Evolutionary conservation across 805 yeast species (phyloP), one percentile per base, ranked within the genome.

Genomic region (Torulaspora delbrueckii): DNA sequence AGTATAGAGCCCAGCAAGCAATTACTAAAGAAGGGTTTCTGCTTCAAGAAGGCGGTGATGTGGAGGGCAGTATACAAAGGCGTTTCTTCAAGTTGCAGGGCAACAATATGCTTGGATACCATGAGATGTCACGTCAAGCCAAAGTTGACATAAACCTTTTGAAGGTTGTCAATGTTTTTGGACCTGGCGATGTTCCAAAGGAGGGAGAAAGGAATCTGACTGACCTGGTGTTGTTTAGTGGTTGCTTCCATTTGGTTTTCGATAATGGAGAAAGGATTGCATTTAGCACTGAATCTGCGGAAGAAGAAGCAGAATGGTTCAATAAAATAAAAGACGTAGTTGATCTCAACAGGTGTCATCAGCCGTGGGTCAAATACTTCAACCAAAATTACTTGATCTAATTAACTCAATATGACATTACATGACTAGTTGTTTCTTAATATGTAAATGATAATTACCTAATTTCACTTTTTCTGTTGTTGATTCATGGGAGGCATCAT

Each of bases 11-110:
- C 27, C 74, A 71, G 43, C 58, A 68, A 52, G 39, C 53, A 5
- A 55, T 70, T 14, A 45, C 41, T 1, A 68, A 69, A 57, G 83
- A 84, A 59, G 97, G 97, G 0, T 82, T 71, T 57, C 68, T 91
- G 68, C 79, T 80, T 56, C 98, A 90, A 67, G 87, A 84, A 58
- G 98, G 98, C 14, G 97, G 97, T 8, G 98, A 90, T 67, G 77
- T 93, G 54, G 77, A 74, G 12, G 69, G 73, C 24, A 40, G 58
- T 26, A 79, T 90, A 81, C 78, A 85, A 54, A 77, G 84, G 53
- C 74, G 97, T 46, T 86, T 66, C 67, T 88, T 83, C 69, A 81
- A 77, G 52, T 70, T 90, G n/a, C 70, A 76, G 37, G 95, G 91
- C 0, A 75, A 81, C 7, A 78, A 81, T 28, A 69, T 90, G 54